Conservation (phyloP, 1,284 basidiomycete species). For the Puccinia horiana region DNA sequence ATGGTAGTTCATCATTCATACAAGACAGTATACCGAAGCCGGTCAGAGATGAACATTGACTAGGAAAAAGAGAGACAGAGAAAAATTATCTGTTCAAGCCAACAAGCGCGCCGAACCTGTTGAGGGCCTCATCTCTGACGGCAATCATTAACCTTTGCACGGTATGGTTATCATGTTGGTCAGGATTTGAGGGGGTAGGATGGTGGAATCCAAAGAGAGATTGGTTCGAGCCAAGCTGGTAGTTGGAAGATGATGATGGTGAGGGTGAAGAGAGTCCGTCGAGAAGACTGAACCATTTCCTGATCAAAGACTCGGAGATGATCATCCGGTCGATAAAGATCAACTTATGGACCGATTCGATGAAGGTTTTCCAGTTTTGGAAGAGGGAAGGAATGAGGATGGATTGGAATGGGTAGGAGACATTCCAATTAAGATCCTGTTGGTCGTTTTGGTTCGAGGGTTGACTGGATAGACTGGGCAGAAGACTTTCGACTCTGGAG, state of each 20-base stretch:
- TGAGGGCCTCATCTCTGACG: constrained; percentile 24
- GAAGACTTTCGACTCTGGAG: constrained; percentile 19
- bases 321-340: constrained; percentile 38
- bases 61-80: neutral
- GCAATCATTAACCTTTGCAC: constrained; percentile 27
- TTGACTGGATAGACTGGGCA: constrained; percentile 15
- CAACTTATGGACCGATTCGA: constrained; percentile 29
- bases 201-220: neutral
- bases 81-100: constrained; percentile 21
- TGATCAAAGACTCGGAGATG: constrained; percentile 45
- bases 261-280: constrained; percentile 13
- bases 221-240: neutral
- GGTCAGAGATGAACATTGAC: too few species aligned
- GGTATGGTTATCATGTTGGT: constrained; percentile 9
- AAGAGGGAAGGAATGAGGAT: constrained; percentile 39
- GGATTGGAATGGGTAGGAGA: constrained; percentile 33
- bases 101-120: constrained; percentile 23
- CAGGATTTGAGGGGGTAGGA: neutral
- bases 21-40: too few species aligned
- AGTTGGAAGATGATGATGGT: neutral
- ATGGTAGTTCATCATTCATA: too few species aligned
- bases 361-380: constrained; percentile 36
- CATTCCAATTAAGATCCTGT: constrained; percentile 29
- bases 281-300: constrained; percentile 39
- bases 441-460: constrained; percentile 28